A percentile compares a stretch with the other conserved stretches of the same genome.
Conservation (phyloP, 1,284 basidiomycete species). For the Neonothopanus nambi region DNA sequence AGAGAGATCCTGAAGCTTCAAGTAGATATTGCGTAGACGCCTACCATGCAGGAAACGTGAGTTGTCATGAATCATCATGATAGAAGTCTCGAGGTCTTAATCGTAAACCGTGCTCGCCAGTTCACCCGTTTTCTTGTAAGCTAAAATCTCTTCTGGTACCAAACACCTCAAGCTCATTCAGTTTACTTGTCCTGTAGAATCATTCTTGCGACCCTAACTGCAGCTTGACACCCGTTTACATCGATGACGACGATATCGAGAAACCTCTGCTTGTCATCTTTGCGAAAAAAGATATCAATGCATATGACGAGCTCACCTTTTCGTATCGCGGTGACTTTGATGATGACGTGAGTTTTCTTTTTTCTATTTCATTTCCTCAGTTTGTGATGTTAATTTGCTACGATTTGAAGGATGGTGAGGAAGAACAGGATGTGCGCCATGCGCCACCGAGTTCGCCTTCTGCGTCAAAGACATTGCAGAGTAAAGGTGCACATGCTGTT, state of each 20-base stretch:
- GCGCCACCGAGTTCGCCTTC: conserved; percentile 5
- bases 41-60: conserved; percentile 84
- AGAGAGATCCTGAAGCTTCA: not conserved
- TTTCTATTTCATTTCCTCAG: not conserved
- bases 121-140: conserved; percentile 69
- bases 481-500: conserved; percentile 43
- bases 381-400: not conserved
- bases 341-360: conserved; percentile 27
- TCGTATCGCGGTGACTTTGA: conserved; percentile 65
- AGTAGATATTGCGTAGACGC: conserved; percentile 71
- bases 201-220: conserved; percentile 91
- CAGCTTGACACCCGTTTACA: conserved; percentile 66
- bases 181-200: conserved; percentile 54
- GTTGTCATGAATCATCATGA: conserved; percentile 32
- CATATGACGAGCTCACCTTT: conserved; percentile 80
- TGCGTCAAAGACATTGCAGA: conserved; percentile 12
- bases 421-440: conserved; percentile 20
- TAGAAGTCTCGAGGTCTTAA: not conserved
- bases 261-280: conserved; percentile 73
- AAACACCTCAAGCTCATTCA: not conserved
- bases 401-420: conserved; percentile 4
- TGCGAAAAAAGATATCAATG: conserved; percentile 60
- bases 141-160: conserved; percentile 23
- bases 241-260: conserved; percentile 61
- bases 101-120: conserved; percentile 32